Conservation (phyloP, 2,329 filamentous ascomycete genomes). For the Paramyrothecium roridum region DNA sequence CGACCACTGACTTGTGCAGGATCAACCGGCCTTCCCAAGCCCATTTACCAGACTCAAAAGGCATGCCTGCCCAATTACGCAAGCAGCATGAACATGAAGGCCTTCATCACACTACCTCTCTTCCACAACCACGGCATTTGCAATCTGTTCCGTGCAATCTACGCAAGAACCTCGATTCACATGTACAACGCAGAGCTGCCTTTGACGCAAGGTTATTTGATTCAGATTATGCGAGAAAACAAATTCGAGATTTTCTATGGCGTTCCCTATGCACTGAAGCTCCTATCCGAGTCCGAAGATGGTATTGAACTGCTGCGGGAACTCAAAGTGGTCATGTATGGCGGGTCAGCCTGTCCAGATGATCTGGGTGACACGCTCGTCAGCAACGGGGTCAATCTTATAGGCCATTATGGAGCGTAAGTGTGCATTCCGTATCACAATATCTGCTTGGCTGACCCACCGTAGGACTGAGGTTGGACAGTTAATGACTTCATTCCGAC, state of each 20-base stretch:
- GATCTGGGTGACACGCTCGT: slow-evolving; percentile 52
- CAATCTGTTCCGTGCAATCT: slow-evolving; percentile 49
- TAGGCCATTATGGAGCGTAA: slow-evolving; percentile 52
- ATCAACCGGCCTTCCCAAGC: slow-evolving; percentile 61
- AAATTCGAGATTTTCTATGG: slow-evolving; percentile 52
- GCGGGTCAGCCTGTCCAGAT: slow-evolving; percentile 55
- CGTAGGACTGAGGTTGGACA: slow-evolving; percentile 22
- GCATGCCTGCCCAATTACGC: slow-evolving; percentile 46
- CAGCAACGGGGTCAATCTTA: slow-evolving; percentile 47
- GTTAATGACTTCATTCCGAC: slow-evolving; percentile 20
- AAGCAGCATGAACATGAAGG: slow-evolving; percentile 32
- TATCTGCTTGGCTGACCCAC: not conserved
- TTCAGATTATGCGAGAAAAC: slow-evolving; percentile 36
- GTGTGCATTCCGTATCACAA: slow-evolving; percentile 14
- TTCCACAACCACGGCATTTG: slow-evolving; percentile 59
- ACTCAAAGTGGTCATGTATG: slow-evolving; percentile 51
- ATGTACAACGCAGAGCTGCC: slow-evolving; percentile 54
- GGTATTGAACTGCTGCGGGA: slow-evolving; percentile 43
- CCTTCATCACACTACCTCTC: slow-evolving; percentile 54
- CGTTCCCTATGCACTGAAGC: slow-evolving; percentile 61
- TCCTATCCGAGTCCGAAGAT: slow-evolving; percentile 54
- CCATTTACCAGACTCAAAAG: slow-evolving; percentile 54
- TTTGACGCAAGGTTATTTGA: slow-evolving; percentile 44
- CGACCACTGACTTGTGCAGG: slow-evolving; percentile 33
- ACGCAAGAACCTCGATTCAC: slow-evolving; percentile 44